Evolutionary conservation across 1,284 basidiomycete genomes (phyloP).

Genomic region (Chiua sp.): DNA sequence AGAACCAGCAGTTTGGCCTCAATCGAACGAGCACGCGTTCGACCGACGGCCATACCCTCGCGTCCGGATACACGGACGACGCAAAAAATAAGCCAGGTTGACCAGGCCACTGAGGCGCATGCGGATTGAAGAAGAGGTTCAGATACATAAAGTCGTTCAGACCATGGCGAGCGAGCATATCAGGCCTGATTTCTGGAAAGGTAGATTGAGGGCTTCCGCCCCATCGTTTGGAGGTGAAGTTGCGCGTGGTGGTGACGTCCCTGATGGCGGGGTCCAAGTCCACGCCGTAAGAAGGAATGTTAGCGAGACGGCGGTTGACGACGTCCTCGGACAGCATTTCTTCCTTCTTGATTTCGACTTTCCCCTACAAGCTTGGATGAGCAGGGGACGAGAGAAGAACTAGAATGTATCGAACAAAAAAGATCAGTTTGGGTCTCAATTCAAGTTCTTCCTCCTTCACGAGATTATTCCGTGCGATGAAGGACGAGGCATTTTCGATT

Average conservation of each 20-base stretch:
- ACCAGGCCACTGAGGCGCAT: constrained; percentile 43
- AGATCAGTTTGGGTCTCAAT: neutral
- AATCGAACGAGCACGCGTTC: constrained; percentile 28
- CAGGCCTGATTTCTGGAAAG: constrained; percentile 32
- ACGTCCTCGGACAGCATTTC: constrained; percentile 30
- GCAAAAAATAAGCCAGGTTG: constrained; percentile 42
- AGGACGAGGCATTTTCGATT: constrained; percentile 13
- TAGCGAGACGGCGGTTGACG: constrained; percentile 13
- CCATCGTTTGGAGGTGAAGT: constrained; percentile 38
- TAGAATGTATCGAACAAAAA: neutral
- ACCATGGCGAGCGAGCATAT: constrained; percentile 33
- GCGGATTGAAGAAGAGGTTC: constrained; percentile 40
- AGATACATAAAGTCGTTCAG: constrained; percentile 41
- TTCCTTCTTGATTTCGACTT: constrained; percentile 23
- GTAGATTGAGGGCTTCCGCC: constrained; percentile 41
- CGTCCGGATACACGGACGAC: neutral
- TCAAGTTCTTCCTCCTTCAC: constrained; percentile 18
- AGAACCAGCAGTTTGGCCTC: constrained; percentile 28
- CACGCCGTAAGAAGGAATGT: constrained; percentile 10
- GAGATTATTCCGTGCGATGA: constrained; percentile 11
- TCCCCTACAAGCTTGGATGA: constrained; percentile 1
- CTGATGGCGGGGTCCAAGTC: constrained; percentile 16
- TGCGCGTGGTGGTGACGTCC: constrained; percentile 30
- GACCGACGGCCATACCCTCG: constrained; percentile 1
- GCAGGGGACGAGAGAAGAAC: neutral